Evolutionary conservation across 139 green algal species (phyloP), one percentile per base, ranked within the genome.

Genomic region (Chara braunii): DNA sequence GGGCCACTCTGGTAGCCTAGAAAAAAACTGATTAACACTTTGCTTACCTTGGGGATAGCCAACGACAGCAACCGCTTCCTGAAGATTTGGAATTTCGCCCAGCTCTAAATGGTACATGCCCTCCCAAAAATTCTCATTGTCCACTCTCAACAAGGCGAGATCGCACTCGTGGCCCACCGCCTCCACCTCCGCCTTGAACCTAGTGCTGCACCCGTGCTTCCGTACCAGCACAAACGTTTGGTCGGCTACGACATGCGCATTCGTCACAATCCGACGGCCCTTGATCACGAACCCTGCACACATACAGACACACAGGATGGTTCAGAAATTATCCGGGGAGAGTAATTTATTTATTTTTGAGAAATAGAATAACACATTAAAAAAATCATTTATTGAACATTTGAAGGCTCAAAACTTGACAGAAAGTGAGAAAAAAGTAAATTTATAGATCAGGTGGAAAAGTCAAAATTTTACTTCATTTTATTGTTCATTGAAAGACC

Each of bases 11-110:
- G n/a, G n/a, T n/a, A n/a, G n/a, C n/a, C n/a, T n/a, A n/a, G n/a
- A n/a, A n/a, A n/a, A n/a, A n/a, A n/a, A n/a, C n/a, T n/a, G n/a
- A n/a, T n/a, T n/a, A 51, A 22, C 1, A 22, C 23, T 2, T 1
- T 61, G 8, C 60, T 69, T 54, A 72, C 63, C 63, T 26, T 70
- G 53, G 8, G 85, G 89, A 34, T 85, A 93, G 29, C 84, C 37
- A 78, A 96, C 83, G 22, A 97, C 91, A 1, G 85, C 84, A 6
- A 97, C 89, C 0, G 68, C 57, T 67, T 95, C 87, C 57, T 87
- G 81, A 45, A 78, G 53, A 12, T 22, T 32, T 2, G 64, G 65
- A 14, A 77, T 12, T 1, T 60, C 36, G 0, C 86, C 87, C 54
- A 96, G 85, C 33, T 80, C 60, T 30, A 95, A 56, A 7, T 87